Base-by-base conservation (phyloP, 2,329 filamentous ascomycete species). In the Graphilbum ipis-grandicollis region DNA sequence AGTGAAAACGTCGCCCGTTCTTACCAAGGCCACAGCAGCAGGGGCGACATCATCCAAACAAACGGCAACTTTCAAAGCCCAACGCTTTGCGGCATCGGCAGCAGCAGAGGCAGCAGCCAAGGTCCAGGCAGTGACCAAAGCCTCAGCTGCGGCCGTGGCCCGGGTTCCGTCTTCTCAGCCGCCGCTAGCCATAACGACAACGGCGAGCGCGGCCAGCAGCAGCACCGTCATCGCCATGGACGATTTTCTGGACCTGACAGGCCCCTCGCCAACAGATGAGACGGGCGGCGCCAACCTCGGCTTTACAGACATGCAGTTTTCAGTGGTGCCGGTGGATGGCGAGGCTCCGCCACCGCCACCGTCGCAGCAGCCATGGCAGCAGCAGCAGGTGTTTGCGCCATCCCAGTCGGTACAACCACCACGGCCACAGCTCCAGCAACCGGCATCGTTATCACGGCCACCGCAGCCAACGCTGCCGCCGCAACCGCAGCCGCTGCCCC, bases 251-350 rank as follows among this genome's bases (percentile, higher is more conserved):
- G 33, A 38, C 22, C 33, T 46, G 15, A 36, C 33, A 2, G 36
- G 43, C 9, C 39, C 42, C 3, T 33, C 45, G 1, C 31, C 22
- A 3, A 21, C 29, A 13, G 37, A 31, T 12, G 41, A 43, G n/a
- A 34, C 34, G 6, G 32, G 43, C 25, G 41, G 54, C 33, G 49
- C 57, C n/a, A 59, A 62, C 36, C 55, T 63, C 8, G 62, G 62
- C 42, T 72, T 71, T 44, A 71, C 68, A 13, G 58, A 71, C 43
- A 71, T 71, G 65, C 59, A 66, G 26, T 72, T 72, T 43, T 61
- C 64, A 0, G 53, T 71, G 5, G 67, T 63, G 2, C 62, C 66
- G 1, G 43, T 57, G n/a, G n/a, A n/a, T 9, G 31, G 22, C n/a
- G 40, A 43, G 6, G 41, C 19, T 33, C 39, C 38, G 36, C 8